Base-by-base conservation (phyloP, 495 filamentous ascomycete genomes). In the Talaromyces liani region DNA sequence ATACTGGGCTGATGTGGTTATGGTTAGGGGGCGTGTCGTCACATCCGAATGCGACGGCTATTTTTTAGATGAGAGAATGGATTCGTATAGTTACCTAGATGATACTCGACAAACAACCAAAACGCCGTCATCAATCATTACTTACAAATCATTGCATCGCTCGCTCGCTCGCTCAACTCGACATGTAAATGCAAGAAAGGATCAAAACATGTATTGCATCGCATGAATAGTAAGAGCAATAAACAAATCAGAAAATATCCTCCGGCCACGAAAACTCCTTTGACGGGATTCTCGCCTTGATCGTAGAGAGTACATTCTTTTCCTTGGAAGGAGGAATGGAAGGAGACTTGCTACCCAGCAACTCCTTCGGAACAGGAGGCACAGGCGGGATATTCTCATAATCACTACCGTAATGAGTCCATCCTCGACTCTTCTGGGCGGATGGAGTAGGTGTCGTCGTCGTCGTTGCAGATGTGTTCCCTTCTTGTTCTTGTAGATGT, bases 261-360 rank as follows among this genome's bases (percentile, higher is more conserved):
- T 79, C 77, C 0, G 73, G 74, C 80, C 80, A 83, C 18, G 72
- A 67, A 39, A 75, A 82, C 20, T 74, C 66, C 64, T 77, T 51
- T 33, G 36, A 55, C 25, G 33, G 59, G 12, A 51, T 33, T 29
- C 64, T 59, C 39, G 10, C 25, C 45, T 53, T 63, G 22, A 61
- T 22, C 53, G 47, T 49, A n/a, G 53, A 56, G 10, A 27, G 5
- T 20, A 56, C 7, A 14, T 27, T 56, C 27, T 56, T 56, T 10
- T 24, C 20, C 4, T 18, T 14, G 4, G 22, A 1, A n/a, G 14
- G n/a, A 16, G 53, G 25, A 0, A 1, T 14, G 4, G 22, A 25
- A 29, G 14, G 6, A 27, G 53, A 56, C 24, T 56, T 56, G 10
- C 5, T 9, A 56, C 8, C 5, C 60, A 67, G 61, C 12, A 79